phyloP scores from a whole-genome alignment of 306 rosid genomes.

The Echinosophora koreensis region DNA sequence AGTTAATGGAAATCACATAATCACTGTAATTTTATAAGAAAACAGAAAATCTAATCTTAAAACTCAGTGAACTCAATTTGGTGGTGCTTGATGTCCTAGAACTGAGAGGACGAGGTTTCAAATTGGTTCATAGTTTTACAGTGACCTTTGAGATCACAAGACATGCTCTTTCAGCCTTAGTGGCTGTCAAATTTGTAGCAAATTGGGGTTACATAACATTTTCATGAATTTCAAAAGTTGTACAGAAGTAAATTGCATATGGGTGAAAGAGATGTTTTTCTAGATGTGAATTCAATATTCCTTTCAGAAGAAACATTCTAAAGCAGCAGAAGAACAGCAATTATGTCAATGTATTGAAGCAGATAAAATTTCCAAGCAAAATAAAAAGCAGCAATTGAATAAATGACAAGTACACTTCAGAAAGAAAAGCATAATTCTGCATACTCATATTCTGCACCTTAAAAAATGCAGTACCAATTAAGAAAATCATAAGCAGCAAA shows the following conservation, averaged over 20 bases:
- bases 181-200: background rate
- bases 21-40: conserved; percentile 5
- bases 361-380: conserved; percentile 24
- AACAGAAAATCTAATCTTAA: conserved; percentile 32
- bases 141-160: background rate
- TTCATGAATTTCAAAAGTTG: background rate
- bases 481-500: background rate
- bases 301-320: conserved; percentile 10
- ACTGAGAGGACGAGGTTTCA: background rate
- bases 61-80: conserved; percentile 17
- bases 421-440: background rate
- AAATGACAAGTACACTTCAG: background rate
- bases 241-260: background rate
- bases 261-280: conserved; percentile 28
- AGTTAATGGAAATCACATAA: conserved; percentile 29
- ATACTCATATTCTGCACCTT: background rate
- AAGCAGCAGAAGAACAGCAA: conserved; percentile 26
- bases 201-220: background rate
- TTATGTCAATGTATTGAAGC: background rate
- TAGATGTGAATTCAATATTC: conserved; percentile 2
- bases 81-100: background rate
- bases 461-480: background rate
- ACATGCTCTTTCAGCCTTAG: conserved; percentile 23
- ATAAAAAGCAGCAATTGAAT: background rate
- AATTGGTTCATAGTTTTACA: conserved; percentile 5